These are phyloP conservation scores for Yarrowia bubula DNA, from an alignment of 805 yeast species.

Conservation along the genomic window DNA sequence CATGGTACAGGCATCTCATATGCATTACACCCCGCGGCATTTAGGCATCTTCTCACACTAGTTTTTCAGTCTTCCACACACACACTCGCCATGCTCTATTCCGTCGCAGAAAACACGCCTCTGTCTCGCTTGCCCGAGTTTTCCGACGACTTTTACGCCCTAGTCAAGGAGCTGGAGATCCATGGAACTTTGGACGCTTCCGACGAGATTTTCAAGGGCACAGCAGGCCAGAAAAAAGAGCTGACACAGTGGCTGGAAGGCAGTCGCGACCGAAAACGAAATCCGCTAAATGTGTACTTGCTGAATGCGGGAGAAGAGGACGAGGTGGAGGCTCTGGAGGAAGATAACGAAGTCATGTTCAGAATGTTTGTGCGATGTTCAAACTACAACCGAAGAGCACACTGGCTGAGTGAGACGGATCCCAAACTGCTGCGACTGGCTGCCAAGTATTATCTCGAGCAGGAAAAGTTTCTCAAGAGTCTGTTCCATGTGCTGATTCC, in stretches of 20 bases:
- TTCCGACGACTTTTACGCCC: conserved; percentile 13
- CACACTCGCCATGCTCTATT: background rate
- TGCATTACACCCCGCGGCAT: conserved; percentile 22
- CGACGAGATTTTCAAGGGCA: conserved; percentile 15
- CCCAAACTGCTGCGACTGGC: conserved; percentile 2
- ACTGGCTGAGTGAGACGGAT: conserved; percentile 1
- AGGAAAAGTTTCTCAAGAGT: conserved; percentile 4
- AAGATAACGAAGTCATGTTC: conserved; percentile 3
- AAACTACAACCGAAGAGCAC: background rate
- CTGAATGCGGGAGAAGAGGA: background rate
- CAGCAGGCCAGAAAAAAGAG: background rate
- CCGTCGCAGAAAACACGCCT: conserved; percentile 6
- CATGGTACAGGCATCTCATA: background rate
- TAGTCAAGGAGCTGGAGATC: background rate
- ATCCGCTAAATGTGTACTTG: background rate
- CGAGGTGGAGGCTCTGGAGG: conserved; percentile 5
- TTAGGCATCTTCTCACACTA: conserved; percentile 4
- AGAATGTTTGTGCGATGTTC: conserved; percentile 15
- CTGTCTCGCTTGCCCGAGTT: conserved; percentile 1
- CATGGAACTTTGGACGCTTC: background rate
- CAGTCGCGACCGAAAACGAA: background rate
- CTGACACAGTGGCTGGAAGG: background rate
- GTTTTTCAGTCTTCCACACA: background rate
- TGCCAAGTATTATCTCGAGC: conserved; percentile 3
- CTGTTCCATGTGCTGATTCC: background rate